Percentiles rank a stretch among this genome's conserved stretches.
These are phyloP conservation scores for Raffaelea arxii DNA, from an alignment of 2,329 filamentous ascomycete genomes.

Conservation along the genomic window DNA sequence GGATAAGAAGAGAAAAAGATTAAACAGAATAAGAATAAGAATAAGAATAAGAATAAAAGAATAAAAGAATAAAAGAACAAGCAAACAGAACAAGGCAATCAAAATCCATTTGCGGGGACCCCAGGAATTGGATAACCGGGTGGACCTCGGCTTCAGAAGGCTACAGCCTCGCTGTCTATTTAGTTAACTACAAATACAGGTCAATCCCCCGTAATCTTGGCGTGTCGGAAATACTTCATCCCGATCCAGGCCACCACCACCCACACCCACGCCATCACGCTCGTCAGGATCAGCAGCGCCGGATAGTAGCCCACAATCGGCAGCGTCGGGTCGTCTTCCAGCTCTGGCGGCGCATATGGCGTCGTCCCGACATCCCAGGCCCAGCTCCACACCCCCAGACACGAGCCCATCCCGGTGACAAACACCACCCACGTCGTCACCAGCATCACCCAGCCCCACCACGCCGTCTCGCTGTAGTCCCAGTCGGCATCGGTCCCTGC, in stretches of 20 bases:
- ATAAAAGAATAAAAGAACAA: too few species aligned
- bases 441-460: constrained; percentile 95
- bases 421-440: constrained; percentile 91
- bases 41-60: too few species aligned
- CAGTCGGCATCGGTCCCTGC: constrained; percentile 45
- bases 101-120: too few species aligned
- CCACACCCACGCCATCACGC: constrained; percentile 98
- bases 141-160: background rate
- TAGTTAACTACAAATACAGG: background rate
- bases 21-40: too few species aligned
- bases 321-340: constrained; percentile 88
- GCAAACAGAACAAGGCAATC: too few species aligned
- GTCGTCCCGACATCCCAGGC: constrained; percentile 98
- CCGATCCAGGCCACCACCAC: constrained; percentile 95
- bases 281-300: constrained; percentile 82
- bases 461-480: constrained; percentile 92
- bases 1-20: too few species aligned
- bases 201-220: constrained; percentile 68
- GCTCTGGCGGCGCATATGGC: constrained; percentile 86
- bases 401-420: constrained; percentile 92
- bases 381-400: constrained; percentile 93
- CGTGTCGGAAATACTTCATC: constrained; percentile 99
- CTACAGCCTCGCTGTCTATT: background rate
- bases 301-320: constrained; percentile 98
- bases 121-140: too few species aligned